Evolutionary conservation across 768 basidiomycete species (phyloP).

Genomic region (Podaxis mareebaensis): DNA sequence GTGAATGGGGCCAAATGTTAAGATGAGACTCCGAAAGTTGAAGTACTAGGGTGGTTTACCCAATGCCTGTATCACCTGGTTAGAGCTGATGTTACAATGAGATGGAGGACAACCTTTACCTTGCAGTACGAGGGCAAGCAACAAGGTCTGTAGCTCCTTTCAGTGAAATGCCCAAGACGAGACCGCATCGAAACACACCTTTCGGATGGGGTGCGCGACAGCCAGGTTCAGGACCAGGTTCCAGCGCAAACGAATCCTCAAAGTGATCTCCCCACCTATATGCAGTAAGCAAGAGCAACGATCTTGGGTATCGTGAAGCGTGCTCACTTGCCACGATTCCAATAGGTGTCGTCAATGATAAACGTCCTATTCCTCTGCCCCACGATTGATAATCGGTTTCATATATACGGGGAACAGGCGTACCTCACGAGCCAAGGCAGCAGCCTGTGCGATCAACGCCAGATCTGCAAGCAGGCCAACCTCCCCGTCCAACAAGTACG

Average conservation of each 20-base stretch:
- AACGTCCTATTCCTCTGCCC: conserved; percentile 62
- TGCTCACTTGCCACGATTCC: conserved; percentile 71
- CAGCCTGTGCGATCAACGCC: conserved; percentile 65
- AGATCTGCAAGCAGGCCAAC: conserved; percentile 68
- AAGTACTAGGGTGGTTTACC: conserved; percentile 36
- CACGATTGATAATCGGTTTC: neutral
- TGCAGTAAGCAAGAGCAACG: neutral
- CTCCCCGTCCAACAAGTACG: conserved; percentile 68
- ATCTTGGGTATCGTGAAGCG: neutral
- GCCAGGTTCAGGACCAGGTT: conserved; percentile 66
- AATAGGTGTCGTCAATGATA: conserved; percentile 68
- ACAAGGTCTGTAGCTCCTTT: conserved; percentile 51
- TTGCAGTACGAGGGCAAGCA: conserved; percentile 69
- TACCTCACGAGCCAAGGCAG: conserved; percentile 68
- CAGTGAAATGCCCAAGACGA: conserved; percentile 9
- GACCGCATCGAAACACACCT: conserved; percentile 37
- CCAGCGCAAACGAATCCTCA: conserved; percentile 45
- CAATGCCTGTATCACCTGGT: conserved; percentile 51
- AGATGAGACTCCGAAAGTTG: neutral
- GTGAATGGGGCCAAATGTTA: neutral
- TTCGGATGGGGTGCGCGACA: conserved; percentile 63
- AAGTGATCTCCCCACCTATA: conserved; percentile 70
- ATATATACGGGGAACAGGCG: conserved; percentile 17
- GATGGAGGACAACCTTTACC: conserved; percentile 38
- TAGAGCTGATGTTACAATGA: conserved; percentile 7